These are phyloP conservation scores for Apiospora kogelbergensis DNA, from an alignment of 2,329 filamentous ascomycete species.

Conservation along the genomic window DNA sequence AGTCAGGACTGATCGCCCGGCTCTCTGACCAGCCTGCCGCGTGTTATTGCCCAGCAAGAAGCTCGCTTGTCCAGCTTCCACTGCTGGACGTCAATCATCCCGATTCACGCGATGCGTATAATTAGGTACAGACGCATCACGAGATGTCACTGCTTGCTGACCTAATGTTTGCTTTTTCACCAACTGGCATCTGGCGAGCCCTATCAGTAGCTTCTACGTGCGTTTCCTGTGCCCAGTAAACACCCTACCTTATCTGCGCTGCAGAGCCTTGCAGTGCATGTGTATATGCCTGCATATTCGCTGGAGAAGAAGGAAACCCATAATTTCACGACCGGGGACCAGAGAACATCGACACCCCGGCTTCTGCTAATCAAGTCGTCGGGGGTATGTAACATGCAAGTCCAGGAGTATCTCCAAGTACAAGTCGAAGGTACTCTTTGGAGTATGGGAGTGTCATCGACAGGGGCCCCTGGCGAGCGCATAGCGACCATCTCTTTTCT, in stretches of 20 bases:
- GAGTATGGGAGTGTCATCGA: neutral
- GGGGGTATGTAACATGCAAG: neutral
- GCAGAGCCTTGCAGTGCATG: neutral
- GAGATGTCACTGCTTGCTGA: neutral
- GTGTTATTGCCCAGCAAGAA: neutral
- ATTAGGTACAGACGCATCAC: neutral
- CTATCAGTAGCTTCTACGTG: neutral
- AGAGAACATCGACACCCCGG: conserved; percentile 4
- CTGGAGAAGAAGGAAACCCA: neutral
- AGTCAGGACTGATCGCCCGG: neutral
- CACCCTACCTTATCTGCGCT: neutral
- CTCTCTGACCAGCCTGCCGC: neutral
- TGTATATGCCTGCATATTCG: too few species aligned
- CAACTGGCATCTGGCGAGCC: neutral
- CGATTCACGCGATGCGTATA: neutral
- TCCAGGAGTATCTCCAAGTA: neutral
- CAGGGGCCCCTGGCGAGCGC: neutral
- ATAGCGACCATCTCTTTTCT: conserved; percentile 5
- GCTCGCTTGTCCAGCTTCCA: neutral
- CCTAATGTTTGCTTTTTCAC: neutral
- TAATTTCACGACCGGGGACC: neutral
- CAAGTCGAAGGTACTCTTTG: neutral
- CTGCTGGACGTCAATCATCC: too few species aligned
- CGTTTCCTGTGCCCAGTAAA: neutral
- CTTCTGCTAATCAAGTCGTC: neutral